Evolutionary conservation across 2,329 filamentous ascomycete species (phyloP).

Genomic region (Colletotrichum eremochloae): DNA sequence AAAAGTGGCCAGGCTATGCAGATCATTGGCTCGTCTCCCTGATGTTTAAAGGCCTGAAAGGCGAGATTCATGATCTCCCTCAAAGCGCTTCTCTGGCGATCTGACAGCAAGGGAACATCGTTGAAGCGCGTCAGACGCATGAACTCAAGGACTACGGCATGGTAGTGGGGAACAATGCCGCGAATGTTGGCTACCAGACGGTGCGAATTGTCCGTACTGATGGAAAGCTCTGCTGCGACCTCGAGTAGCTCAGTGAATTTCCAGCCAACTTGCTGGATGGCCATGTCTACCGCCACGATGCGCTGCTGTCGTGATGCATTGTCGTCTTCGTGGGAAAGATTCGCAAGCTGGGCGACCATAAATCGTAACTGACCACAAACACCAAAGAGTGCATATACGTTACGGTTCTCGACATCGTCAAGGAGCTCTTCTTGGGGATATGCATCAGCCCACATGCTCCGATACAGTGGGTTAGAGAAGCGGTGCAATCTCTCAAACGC

Average conservation of each 20-base stretch:
- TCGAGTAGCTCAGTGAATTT: conserved; percentile 47
- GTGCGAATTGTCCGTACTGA: conserved; percentile 46
- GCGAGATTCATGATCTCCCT: conserved; percentile 50
- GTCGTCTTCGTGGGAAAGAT: conserved; percentile 42
- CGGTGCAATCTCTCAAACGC: conserved; percentile 49
- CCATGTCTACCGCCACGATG: conserved; percentile 41
- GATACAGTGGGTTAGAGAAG: conserved; percentile 52
- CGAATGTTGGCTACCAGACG: conserved; percentile 52
- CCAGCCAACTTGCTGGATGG: conserved; percentile 44
- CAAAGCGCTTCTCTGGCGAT: conserved; percentile 32
- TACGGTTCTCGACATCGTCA: conserved; percentile 53
- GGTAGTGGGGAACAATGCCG: conserved; percentile 52
- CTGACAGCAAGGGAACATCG: conserved; percentile 34
- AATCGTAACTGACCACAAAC: conserved; percentile 50
- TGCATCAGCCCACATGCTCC: conserved; percentile 50
- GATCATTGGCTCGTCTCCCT: conserved; percentile 49
- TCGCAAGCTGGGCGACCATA: conserved; percentile 49
- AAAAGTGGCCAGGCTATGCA: conserved; percentile 53
- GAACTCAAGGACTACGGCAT: conserved; percentile 51
- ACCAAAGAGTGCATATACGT: conserved; percentile 49
- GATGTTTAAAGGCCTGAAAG: conserved; percentile 51
- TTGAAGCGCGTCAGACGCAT: conserved; percentile 44
- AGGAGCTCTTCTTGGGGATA: conserved; percentile 53
- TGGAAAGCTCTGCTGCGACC: conserved; percentile 46
- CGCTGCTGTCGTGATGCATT: conserved; percentile 43